Evolutionary conservation across 345 rosid genomes (phyloP).

Genomic region (Pugionium cornutum): DNA sequence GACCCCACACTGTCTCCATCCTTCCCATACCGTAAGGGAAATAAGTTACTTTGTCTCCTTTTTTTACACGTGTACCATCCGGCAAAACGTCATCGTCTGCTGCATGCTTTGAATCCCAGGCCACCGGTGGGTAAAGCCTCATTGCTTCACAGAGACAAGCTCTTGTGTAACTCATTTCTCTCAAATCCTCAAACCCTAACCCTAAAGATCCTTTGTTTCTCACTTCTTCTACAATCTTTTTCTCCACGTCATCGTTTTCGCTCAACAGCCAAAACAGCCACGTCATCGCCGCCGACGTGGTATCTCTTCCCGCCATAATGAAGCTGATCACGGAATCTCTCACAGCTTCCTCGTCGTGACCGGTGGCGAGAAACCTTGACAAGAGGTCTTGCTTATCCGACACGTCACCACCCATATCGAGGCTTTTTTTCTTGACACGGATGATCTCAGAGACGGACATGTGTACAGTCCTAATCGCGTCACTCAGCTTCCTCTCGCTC

Average conservation of each 20-base stretch:
- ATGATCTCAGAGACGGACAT: constrained; percentile 43
- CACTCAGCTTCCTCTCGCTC: constrained; percentile 54
- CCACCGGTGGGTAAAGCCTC: constrained; percentile 75
- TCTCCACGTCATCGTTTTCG: constrained; percentile 39
- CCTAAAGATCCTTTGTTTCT: constrained; percentile 21
- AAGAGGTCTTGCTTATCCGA: constrained; percentile 46
- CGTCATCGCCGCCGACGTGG: constrained; percentile 66
- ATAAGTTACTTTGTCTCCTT: constrained; percentile 62
- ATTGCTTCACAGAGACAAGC: constrained; percentile 69
- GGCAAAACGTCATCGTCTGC: constrained; percentile 55
- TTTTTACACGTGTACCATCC: constrained; percentile 56
- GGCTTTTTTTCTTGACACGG: constrained; percentile 38
- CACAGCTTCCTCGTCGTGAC: constrained; percentile 50
- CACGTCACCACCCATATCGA: constrained; percentile 27
- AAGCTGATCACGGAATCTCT: constrained; percentile 68
- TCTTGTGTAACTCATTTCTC: constrained; percentile 53
- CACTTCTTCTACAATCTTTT: constrained; percentile 44
- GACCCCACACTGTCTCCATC: constrained; percentile 72
- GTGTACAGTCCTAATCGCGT: constrained; percentile 50
- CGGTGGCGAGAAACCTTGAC: constrained; percentile 50
- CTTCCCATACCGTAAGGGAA: constrained; percentile 78
- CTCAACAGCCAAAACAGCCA: constrained; percentile 74
- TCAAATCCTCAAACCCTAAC: constrained; percentile 45
- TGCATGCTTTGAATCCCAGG: constrained; percentile 75
- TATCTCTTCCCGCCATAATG: constrained; percentile 73